Percentiles rank a stretch among this genome's conserved stretches.
Evolutionary conservation across 2,329 filamentous ascomycete genomes (phyloP).

Genomic region (Hymenotorrendiella dingleyae): DNA sequence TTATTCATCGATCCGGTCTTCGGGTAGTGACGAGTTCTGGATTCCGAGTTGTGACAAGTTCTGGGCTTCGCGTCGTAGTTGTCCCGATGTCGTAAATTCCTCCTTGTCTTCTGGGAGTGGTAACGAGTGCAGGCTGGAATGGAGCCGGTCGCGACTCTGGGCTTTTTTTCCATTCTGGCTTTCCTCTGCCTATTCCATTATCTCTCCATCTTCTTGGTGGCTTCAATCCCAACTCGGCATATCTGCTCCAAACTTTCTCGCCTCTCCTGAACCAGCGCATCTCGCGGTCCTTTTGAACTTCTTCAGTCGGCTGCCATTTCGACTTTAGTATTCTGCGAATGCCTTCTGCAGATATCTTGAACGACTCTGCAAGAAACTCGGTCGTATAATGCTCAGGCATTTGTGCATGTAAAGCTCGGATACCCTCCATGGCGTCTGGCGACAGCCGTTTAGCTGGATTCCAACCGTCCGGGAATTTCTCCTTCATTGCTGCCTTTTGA

Average conservation of each 20-base stretch:
- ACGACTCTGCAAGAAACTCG: conserved; percentile 65
- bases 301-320: conserved; percentile 61
- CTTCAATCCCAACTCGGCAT: conserved; percentile 55
- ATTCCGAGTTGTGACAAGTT: conserved; percentile 6
- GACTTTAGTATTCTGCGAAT: conserved; percentile 80
- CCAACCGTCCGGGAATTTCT: conserved; percentile 81
- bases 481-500: conserved; percentile 67
- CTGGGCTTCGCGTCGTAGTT: neutral
- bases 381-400: conserved; percentile 76
- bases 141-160: neutral
- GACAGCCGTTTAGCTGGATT: conserved; percentile 79
- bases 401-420: conserved; percentile 72
- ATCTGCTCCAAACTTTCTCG: conserved; percentile 51
- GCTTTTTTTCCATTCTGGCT: conserved; percentile 19
- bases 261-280: conserved; percentile 57
- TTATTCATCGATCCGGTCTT: neutral
- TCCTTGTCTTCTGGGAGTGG: conserved; percentile 14
- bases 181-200: conserved; percentile 28
- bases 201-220: conserved; percentile 55
- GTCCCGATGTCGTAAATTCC: conserved; percentile 2
- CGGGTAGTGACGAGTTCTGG: neutral
- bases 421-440: conserved; percentile 85
- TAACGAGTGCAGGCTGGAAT: conserved; percentile 16
- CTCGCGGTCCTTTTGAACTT: conserved; percentile 52
- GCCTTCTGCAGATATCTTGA: conserved; percentile 80